phyloP scores from a whole-genome alignment of 2,329 filamentous ascomycete genomes.

The Pseudopyricularia cyperi region DNA sequence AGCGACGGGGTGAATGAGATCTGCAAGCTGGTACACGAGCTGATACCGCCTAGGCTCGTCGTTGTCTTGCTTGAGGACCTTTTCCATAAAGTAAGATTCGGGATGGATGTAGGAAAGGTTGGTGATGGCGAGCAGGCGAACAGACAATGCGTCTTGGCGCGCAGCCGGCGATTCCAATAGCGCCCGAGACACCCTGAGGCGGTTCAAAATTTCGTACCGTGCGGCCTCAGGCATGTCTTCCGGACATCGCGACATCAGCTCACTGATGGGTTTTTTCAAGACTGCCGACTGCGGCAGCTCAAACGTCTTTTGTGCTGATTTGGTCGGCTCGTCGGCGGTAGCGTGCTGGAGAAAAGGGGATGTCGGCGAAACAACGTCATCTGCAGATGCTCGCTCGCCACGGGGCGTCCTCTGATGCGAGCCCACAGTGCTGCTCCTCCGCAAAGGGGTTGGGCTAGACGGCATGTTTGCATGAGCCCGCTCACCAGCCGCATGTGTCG shows the following conservation, averaged over 20 bases:
- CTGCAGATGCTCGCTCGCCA: slow-evolving; percentile 20
- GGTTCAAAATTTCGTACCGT: slow-evolving; percentile 76
- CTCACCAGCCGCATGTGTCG: slow-evolving; percentile 8
- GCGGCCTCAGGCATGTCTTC: slow-evolving; percentile 56
- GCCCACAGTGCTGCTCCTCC: slow-evolving; percentile 50
- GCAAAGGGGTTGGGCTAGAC: slow-evolving; percentile 61
- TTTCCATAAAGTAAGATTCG: slow-evolving; percentile 73
- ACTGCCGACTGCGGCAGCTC: slow-evolving; percentile 51
- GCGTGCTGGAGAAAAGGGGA: slow-evolving; percentile 22
- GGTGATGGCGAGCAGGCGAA: slow-evolving; percentile 74
- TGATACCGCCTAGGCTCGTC: slow-evolving; percentile 85
- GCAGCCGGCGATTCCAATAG: slow-evolving; percentile 51
- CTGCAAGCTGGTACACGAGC: slow-evolving; percentile 81
- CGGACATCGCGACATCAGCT: slow-evolving; percentile 42
- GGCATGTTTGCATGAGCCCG: slow-evolving; percentile 33
- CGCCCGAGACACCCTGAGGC: slow-evolving; percentile 72
- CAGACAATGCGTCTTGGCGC: slow-evolving; percentile 63
- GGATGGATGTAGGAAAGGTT: slow-evolving; percentile 84
- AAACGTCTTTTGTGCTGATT: slow-evolving; percentile 41
- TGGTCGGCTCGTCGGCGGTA: slow-evolving; percentile 24
- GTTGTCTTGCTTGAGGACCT: slow-evolving; percentile 72
- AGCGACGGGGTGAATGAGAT: slow-evolving; percentile 62
- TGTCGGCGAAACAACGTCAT: slow-evolving; percentile 28
- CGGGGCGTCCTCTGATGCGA: slow-evolving; percentile 29
- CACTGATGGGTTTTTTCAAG: slow-evolving; percentile 36